Evolutionary conservation across 2,329 filamentous ascomycete genomes (phyloP).

Genomic region (Neurospora sp.): DNA sequence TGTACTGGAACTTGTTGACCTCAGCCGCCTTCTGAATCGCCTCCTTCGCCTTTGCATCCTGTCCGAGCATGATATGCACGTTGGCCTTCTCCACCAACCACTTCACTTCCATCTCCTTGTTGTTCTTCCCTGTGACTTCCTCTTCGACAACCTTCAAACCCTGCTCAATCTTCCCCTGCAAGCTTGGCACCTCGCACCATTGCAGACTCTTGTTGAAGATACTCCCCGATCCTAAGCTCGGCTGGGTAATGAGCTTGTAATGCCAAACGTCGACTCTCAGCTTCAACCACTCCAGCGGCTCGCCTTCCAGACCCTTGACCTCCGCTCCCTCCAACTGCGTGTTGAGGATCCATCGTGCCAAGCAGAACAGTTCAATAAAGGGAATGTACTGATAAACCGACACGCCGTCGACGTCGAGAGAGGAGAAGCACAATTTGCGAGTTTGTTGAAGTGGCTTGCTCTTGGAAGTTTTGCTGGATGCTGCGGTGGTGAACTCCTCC

Average conservation of each 20-base stretch:
- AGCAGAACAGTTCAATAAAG: constrained; percentile 69
- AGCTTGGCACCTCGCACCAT: constrained; percentile 47
- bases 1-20: constrained; percentile 66
- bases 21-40: constrained; percentile 59
- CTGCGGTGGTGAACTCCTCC: constrained; percentile 22
- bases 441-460: constrained; percentile 21
- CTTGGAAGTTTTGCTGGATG: neutral
- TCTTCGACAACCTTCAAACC: constrained; percentile 32
- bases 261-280: constrained; percentile 65
- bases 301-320: constrained; percentile 2
- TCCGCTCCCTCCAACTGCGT: constrained; percentile 26
- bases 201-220: constrained; percentile 46
- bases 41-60: constrained; percentile 63
- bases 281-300: constrained; percentile 46
- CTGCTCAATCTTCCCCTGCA: constrained; percentile 40
- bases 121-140: constrained; percentile 28
- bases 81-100: constrained; percentile 77
- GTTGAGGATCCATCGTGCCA: constrained; percentile 49
- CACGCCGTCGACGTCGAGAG: constrained; percentile 72
- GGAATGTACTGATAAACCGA: constrained; percentile 79
- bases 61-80: constrained; percentile 73
- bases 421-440: constrained; percentile 54
- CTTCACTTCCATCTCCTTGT: constrained; percentile 45
- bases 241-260: constrained; percentile 49
- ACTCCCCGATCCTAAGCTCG: constrained; percentile 42